Conservation (phyloP, 345 rosid species). For the Rhizophora apiculata region DNA sequence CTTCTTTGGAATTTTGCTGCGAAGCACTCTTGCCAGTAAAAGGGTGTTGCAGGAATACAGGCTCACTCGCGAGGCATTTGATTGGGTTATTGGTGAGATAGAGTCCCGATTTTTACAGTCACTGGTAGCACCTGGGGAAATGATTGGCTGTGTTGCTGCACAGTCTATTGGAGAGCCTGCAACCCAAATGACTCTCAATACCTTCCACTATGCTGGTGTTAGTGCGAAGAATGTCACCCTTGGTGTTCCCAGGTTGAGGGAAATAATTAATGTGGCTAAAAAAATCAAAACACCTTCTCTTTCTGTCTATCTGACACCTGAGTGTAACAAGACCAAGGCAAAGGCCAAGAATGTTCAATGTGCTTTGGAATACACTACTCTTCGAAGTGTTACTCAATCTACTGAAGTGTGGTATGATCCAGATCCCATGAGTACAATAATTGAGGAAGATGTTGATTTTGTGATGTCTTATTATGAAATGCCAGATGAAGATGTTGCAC, state of each 20-base stretch:
- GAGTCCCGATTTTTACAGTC: constrained; percentile 90
- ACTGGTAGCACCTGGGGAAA: constrained; percentile 92
- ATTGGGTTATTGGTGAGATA: constrained; percentile 96
- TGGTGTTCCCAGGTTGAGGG: constrained; percentile 94
- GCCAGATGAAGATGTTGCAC: constrained; percentile 97
- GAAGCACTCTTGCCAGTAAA: constrained; percentile 95
- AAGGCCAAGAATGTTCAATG: constrained; percentile 93
- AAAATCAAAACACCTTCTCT: constrained; percentile 94
- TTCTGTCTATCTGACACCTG: constrained; percentile 73
- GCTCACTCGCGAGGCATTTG: constrained; percentile 92
- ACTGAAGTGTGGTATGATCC: constrained; percentile 99
- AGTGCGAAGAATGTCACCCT: constrained; percentile 99
- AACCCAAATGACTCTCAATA: constrained; percentile 96
- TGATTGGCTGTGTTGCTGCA: constrained; percentile 99
- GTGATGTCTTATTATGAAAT: constrained; percentile 92
- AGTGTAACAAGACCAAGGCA: constrained; percentile 72
- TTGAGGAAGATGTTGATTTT: constrained; percentile 86
- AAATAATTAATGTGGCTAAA: constrained; percentile 92
- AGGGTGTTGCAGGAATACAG: constrained; percentile 92
- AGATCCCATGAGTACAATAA: constrained; percentile 84
- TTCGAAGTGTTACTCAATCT: constrained; percentile 89
- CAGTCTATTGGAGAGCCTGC: constrained; percentile 99
- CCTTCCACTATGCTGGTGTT: constrained; percentile 98
- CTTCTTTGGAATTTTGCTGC: constrained; percentile 87
- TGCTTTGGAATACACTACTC: constrained; percentile 94